phyloP scores from a whole-genome alignment of 768 basidiomycete species.

The Lentinula detonsa region DNA sequence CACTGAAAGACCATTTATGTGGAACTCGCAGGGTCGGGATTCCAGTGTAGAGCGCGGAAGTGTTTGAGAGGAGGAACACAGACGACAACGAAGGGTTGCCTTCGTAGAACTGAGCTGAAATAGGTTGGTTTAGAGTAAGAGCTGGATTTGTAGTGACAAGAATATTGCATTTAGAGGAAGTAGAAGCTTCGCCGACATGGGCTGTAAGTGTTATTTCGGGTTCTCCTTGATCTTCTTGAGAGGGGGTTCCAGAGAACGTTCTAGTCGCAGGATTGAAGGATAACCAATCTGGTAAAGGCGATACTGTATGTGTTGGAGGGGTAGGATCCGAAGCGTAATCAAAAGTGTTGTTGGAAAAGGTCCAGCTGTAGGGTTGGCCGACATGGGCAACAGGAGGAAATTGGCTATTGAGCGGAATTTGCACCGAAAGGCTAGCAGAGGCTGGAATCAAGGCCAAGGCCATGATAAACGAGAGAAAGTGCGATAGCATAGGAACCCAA shows the following conservation, averaged over 20 bases:
- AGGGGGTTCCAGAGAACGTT: constrained; percentile 69
- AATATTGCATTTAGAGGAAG: constrained; percentile 47
- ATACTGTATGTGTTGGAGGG: constrained; percentile 42
- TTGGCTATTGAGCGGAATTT: constrained; percentile 63
- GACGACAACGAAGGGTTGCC: constrained; percentile 68
- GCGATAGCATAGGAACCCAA: constrained; percentile 37
- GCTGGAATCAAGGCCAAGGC: constrained; percentile 28
- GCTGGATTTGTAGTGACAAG: constrained; percentile 49
- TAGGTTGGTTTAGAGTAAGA: constrained; percentile 48
- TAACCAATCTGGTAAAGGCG: constrained; percentile 70
- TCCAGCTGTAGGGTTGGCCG: constrained; percentile 60
- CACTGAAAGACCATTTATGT: constrained; percentile 81
- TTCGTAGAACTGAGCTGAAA: constrained; percentile 54
- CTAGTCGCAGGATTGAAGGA: constrained; percentile 54
- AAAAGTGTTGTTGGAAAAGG: constrained; percentile 65
- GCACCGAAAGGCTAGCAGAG: constrained; percentile 43
- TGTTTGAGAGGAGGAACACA: constrained; percentile 57
- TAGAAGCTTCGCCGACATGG: constrained; percentile 42
- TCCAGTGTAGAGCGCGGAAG: constrained; percentile 47
- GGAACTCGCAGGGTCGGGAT: constrained; percentile 68
- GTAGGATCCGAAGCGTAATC: constrained; percentile 34
- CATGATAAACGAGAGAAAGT: constrained; percentile 51
- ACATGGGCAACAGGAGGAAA: constrained; percentile 74
- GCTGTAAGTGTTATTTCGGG: constrained; percentile 60
- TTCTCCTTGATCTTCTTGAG: constrained; percentile 54